A percentile compares a stretch with the other conserved stretches of the same genome.
These are phyloP conservation scores for Elsinoe fawcettii DNA, from an alignment of 2,329 filamentous ascomycete species.

Conservation along the genomic window DNA sequence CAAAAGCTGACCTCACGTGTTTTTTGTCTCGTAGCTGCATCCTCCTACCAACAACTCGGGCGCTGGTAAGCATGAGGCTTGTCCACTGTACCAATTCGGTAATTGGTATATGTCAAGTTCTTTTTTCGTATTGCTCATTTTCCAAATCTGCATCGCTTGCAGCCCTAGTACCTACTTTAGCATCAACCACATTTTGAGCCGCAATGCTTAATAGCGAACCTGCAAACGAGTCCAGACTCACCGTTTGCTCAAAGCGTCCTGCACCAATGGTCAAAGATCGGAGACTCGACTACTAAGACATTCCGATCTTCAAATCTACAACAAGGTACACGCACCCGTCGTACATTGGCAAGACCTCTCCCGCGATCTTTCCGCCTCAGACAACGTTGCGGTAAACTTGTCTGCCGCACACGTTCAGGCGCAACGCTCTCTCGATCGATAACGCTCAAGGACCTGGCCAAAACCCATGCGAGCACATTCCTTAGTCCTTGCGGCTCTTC, in stretches of 20 bases:
- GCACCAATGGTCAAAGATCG: neutral
- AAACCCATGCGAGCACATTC: neutral
- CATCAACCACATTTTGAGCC: neutral
- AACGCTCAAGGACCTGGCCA: neutral
- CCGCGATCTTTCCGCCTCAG: neutral
- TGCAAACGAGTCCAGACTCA: neutral
- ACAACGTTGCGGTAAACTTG: constrained; percentile 3
- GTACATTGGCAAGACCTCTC: neutral
- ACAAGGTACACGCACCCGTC: neutral
- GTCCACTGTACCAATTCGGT: neutral
- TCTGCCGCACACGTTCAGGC: neutral
- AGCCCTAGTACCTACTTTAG: constrained; percentile 1
- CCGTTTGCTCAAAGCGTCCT: neutral
- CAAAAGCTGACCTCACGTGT: neutral
- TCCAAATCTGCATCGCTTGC: neutral
- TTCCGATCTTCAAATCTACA: neutral
- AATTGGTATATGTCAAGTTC: neutral
- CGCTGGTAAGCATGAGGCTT: neutral
- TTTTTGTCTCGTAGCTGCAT: neutral
- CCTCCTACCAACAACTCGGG: neutral
- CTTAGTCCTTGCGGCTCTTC: neutral
- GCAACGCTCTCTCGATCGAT: neutral
- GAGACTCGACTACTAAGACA: constrained; percentile 1
- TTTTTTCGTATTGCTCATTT: neutral
- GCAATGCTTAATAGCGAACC: neutral